Conservation (phyloP, 2,329 filamentous ascomycete species). For the Emmonsia crescens region DNA sequence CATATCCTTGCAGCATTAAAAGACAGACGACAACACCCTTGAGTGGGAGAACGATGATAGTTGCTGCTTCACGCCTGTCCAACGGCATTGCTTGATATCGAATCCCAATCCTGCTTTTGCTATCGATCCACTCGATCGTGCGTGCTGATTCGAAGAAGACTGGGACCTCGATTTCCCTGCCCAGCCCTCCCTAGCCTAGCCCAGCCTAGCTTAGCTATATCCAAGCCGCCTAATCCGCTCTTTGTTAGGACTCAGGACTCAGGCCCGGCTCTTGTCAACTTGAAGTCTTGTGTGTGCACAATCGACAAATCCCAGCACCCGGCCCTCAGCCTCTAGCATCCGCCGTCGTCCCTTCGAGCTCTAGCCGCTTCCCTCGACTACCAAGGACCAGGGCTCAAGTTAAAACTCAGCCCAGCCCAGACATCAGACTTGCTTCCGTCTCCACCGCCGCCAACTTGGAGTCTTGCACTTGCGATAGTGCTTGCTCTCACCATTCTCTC, state of each 20-base stretch:
- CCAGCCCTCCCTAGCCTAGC: neutral
- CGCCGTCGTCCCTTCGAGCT: neutral
- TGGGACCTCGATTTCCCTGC: neutral
- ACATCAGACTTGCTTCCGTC: neutral
- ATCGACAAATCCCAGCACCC: neutral
- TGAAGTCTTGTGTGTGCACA: too few relatives aligned
- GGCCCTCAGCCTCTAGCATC: neutral
- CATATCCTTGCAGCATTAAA: neutral
- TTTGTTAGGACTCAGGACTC: neutral
- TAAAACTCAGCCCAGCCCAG: constrained; percentile 3
- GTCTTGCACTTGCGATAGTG: neutral
- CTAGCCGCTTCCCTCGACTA: neutral
- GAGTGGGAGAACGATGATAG: neutral
- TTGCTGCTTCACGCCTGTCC: neutral
- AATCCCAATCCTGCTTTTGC: neutral
- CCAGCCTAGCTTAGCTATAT: neutral
- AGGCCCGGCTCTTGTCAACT: neutral
- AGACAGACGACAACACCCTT: neutral
- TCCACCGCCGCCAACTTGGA: neutral
- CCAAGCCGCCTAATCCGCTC: neutral
- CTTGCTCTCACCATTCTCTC: neutral
- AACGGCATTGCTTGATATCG: neutral
- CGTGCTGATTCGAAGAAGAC: neutral
- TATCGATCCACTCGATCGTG: neutral
- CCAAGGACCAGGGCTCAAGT: neutral